A percentile compares a stretch with the other conserved stretches of the same genome.
phyloP scores from a whole-genome alignment of 176 grass and related monocot species.

The Oropetium thomaeum region DNA sequence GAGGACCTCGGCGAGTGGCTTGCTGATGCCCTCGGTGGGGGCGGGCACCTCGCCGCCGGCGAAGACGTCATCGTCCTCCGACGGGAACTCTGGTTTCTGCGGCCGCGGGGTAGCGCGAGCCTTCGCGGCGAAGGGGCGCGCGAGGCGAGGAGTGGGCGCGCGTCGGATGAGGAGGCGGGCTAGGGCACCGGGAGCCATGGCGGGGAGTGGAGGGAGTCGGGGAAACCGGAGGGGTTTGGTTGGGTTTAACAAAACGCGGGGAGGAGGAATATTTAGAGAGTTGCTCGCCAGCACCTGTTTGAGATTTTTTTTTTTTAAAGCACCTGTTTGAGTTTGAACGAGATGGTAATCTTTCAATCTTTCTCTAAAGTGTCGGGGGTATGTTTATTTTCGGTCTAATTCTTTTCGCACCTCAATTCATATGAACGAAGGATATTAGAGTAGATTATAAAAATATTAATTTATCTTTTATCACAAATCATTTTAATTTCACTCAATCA shows the following conservation, averaged over 20 bases:
- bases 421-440: no score
- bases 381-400: no score
- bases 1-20: conserved; percentile 74
- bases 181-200: conserved; percentile 59
- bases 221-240: conserved; percentile 18
- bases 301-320: no score
- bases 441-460: no score
- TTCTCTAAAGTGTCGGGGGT: no score
- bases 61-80: conserved; percentile 41
- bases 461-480: no score
- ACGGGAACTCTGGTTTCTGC: conserved; percentile 30
- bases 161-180: conserved; percentile 40
- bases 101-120: conserved; percentile 19
- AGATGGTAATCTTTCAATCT: no score
- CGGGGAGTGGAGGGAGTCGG: not conserved
- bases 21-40: conserved; percentile 72
- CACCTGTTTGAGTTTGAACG: no score
- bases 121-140: conserved; percentile 57
- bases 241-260: conserved; percentile 38
- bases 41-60: conserved; percentile 37
- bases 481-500: no score
- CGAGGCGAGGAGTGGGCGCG: conserved; percentile 25
- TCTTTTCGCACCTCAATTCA: no score
- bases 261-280: no score
- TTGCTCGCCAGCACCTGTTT: no score